Evolutionary conservation across 2,329 filamentous ascomycete genomes (phyloP).

Genomic region (Penicillium sp.): DNA sequence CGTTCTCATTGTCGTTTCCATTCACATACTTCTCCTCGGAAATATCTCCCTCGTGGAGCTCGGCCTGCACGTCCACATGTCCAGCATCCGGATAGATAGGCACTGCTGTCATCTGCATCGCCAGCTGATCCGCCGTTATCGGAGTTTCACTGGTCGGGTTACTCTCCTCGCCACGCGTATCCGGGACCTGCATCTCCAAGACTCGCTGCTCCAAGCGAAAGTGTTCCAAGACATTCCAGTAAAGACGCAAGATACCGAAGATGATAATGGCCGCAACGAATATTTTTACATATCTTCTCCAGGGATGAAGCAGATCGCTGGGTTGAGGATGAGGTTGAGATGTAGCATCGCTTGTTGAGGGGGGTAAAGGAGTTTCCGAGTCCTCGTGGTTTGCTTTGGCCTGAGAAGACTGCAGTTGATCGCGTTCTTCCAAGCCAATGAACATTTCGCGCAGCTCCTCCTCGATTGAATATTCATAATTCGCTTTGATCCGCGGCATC

Average conservation of each 20-base stretch:
- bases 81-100: background rate
- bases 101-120: background rate
- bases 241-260: background rate
- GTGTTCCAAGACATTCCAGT: background rate
- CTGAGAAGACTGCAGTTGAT: background rate
- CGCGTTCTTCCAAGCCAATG: background rate
- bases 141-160: background rate
- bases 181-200: background rate
- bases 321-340: too few species aligned
- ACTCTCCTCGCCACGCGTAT: too few species aligned
- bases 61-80: background rate
- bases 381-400: background rate
- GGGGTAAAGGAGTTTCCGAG: too few species aligned
- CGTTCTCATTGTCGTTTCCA: background rate
- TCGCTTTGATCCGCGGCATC: constrained; percentile 32
- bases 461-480: background rate
- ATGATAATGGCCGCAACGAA: background rate
- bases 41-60: background rate
- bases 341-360: too few species aligned
- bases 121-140: background rate
- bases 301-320: too few species aligned
- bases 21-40: background rate
- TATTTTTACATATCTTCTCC: background rate
- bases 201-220: background rate
- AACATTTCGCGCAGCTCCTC: constrained; percentile 8